Evolutionary conservation across 176 grass and related monocot species (phyloP).

Genomic region (Carex parvula): DNA sequence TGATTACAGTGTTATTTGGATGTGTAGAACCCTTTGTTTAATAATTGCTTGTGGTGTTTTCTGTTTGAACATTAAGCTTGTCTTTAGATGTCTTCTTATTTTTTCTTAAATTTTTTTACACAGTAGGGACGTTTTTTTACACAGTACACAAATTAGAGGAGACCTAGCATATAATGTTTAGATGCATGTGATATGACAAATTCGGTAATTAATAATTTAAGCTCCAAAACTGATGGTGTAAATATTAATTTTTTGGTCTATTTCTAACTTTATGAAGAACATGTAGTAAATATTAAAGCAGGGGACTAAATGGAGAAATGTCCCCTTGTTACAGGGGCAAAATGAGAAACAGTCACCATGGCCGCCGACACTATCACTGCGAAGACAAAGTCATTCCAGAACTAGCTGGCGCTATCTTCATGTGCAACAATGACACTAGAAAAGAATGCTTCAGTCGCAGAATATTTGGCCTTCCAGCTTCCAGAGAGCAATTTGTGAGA

Average conservation of each 20-base stretch:
- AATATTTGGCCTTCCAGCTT: slow-evolving; percentile 35
- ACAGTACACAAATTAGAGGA: background rate
- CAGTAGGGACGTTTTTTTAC: too few relatives aligned
- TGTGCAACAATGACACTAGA: slow-evolving; percentile 51
- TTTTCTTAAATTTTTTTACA: background rate
- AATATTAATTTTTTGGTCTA: background rate
- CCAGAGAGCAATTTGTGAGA: slow-evolving; percentile 36
- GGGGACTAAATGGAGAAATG: background rate
- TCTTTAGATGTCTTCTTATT: too few relatives aligned
- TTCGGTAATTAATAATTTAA: background rate
- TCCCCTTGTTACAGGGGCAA: background rate
- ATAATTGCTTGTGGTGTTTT: background rate
- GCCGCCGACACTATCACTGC: background rate
- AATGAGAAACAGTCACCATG: slow-evolving; percentile 23
- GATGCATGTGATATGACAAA: background rate
- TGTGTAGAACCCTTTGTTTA: background rate
- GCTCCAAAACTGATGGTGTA: background rate
- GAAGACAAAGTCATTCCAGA: background rate
- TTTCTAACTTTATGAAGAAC: background rate
- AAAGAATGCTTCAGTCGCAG: slow-evolving; percentile 30
- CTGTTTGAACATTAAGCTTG: too few relatives aligned
- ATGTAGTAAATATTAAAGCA: background rate
- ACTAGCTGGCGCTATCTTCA: slow-evolving; percentile 58
- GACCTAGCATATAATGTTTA: background rate
- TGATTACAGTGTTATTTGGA: background rate